phyloP scores from a whole-genome alignment of 306 rosid genomes.

The Gastrolobium bilobum region DNA sequence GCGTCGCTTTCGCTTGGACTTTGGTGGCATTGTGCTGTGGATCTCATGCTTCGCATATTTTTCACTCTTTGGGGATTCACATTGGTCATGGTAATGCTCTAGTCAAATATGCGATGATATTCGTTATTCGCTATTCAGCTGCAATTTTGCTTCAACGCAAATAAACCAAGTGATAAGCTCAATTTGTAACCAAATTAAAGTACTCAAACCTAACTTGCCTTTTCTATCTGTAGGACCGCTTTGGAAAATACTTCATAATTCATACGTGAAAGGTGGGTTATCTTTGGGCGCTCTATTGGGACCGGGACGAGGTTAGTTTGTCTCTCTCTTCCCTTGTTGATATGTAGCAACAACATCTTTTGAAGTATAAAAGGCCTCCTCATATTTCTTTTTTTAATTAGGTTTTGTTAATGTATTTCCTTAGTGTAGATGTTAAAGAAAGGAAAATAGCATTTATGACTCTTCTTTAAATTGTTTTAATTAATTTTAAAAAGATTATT shows the following conservation, averaged over 20 bases:
- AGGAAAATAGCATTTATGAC: not conserved
- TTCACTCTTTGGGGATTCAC: conserved; percentile 90
- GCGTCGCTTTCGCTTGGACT: conserved; percentile 95
- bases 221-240: conserved; percentile 59
- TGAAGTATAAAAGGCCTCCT: not conserved
- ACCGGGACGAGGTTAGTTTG: conserved; percentile 91
- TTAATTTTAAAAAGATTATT: not conserved
- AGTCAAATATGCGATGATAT: not conserved
- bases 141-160: not conserved
- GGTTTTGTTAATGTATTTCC: not conserved
- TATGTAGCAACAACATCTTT: conserved; percentile 14
- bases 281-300: conserved; percentile 88
- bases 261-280: conserved; percentile 87
- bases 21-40: conserved; percentile 96
- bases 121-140: conserved; percentile 19
- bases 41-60: conserved; percentile 87
- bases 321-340: conserved; percentile 35
- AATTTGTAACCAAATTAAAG: not conserved
- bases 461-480: not conserved
- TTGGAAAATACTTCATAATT: conserved; percentile 81
- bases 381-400: not conserved
- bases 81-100: conserved; percentile 75
- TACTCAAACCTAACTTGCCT: conserved; percentile 27
- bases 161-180: not conserved
- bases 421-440: not conserved